phyloP scores from a whole-genome alignment of 768 basidiomycete genomes.

The Suillus variegatus region DNA sequence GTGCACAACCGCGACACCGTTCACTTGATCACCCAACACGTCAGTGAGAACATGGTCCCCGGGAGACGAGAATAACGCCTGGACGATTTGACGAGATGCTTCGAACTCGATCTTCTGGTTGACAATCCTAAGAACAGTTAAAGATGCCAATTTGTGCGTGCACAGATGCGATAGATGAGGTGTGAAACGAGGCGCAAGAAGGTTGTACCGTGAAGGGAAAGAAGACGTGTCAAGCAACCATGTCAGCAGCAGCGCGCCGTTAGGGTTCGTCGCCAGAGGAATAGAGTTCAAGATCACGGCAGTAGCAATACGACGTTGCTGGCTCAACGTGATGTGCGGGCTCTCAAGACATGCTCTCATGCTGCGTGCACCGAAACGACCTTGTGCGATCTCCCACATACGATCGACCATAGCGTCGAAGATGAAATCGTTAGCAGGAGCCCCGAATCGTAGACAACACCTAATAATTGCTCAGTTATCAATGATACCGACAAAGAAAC shows the following conservation, averaged over 20 bases:
- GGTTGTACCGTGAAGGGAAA: slow-evolving; percentile 92
- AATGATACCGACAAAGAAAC: not conserved
- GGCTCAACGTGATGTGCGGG: slow-evolving; percentile 80
- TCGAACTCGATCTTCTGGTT: slow-evolving; percentile 94
- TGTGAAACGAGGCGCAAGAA: slow-evolving; percentile 94
- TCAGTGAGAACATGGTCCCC: slow-evolving; percentile 91
- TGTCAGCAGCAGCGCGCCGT: slow-evolving; percentile 92
- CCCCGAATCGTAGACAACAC: slow-evolving; percentile 88
- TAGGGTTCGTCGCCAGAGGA: slow-evolving; percentile 95
- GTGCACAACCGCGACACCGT: slow-evolving; percentile 89
- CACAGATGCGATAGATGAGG: slow-evolving; percentile 96
- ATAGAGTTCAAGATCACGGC: slow-evolving; percentile 97
- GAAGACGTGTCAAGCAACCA: slow-evolving; percentile 96
- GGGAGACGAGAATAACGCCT: slow-evolving; percentile 88
- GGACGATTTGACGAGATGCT: slow-evolving; percentile 83
- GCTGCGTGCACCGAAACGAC: slow-evolving; percentile 95
- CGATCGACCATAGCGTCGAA: slow-evolving; percentile 98
- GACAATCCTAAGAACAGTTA: slow-evolving; percentile 93
- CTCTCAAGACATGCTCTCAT: slow-evolving; percentile 97
- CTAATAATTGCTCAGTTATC: slow-evolving; percentile 38
- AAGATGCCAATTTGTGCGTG: slow-evolving; percentile 95
- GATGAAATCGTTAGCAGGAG: slow-evolving; percentile 91
- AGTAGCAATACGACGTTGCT: slow-evolving; percentile 93
- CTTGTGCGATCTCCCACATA: slow-evolving; percentile 98
- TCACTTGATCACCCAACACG: slow-evolving; percentile 94